A percentile compares a stretch with the other conserved stretches of the same genome.
phyloP scores from a whole-genome alignment of 495 filamentous ascomycete genomes.

The Aspergillus affinis region DNA sequence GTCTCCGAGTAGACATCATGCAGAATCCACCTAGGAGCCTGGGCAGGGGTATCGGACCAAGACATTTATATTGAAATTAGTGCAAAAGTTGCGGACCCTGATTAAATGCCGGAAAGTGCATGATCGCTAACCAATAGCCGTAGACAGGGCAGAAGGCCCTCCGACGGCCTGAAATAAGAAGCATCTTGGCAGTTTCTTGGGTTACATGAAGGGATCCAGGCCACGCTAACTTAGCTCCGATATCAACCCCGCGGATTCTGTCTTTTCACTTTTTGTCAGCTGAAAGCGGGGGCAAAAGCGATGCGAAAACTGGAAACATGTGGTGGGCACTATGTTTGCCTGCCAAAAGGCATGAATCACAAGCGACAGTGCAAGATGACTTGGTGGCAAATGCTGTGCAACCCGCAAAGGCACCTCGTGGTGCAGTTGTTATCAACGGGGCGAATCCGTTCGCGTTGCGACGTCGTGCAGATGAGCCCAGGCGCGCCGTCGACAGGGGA shows the following conservation, averaged over 20 bases:
- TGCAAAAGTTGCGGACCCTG: not conserved
- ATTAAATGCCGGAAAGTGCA: not conserved
- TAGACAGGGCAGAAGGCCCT: not conserved
- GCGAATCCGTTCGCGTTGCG: not conserved
- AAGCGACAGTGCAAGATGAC: not conserved
- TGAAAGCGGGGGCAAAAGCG: not conserved
- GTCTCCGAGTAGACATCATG: not conserved
- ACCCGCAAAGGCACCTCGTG: not conserved
- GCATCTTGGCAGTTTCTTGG: slow-evolving; percentile 2
- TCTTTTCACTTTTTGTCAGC: not conserved
- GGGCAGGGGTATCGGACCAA: not conserved
- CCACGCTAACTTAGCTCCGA: not conserved
- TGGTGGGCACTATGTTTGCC: not conserved
- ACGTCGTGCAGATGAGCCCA: not conserved
- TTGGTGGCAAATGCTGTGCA: not conserved
- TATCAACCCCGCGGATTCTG: not conserved
- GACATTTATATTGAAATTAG: not conserved
- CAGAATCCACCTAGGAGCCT: not conserved
- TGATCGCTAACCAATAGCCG: not conserved
- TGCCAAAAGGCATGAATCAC: not conserved
- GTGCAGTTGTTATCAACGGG: not conserved
- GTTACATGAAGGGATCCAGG: not conserved
- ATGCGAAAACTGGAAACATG: not conserved
- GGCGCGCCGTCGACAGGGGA: not conserved
- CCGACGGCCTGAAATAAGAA: not conserved